Evolutionary conservation across 805 yeast species (phyloP).

Genomic region (Yamadazyma tumulicola): DNA sequence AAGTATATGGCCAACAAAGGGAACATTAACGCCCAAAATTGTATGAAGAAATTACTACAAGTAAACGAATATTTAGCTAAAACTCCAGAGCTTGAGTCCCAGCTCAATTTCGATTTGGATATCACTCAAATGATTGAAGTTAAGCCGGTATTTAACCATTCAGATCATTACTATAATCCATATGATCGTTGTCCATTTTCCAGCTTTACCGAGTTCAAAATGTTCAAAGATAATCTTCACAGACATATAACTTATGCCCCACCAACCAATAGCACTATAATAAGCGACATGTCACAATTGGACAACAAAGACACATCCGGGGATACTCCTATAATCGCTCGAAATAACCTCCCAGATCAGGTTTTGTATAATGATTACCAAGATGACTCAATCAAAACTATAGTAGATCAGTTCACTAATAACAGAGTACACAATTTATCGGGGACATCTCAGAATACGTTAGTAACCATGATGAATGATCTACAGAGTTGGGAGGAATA

Average conservation of each 20-base stretch:
- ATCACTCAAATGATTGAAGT: constrained; percentile 10
- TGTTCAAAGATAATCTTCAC: constrained; percentile 6
- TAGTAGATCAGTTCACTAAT: constrained; percentile 10
- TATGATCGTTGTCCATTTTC: constrained; percentile 11
- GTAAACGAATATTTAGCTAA: constrained; percentile 20
- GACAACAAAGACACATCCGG: too few species aligned
- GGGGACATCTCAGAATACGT: constrained; percentile 11
- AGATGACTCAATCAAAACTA: background rate
- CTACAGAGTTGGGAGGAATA: constrained; percentile 26
- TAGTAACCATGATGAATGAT: constrained; percentile 19
- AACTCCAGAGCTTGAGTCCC: constrained; percentile 22
- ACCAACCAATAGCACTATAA: background rate
- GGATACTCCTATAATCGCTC: background rate
- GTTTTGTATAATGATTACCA: background rate
- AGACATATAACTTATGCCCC: background rate
- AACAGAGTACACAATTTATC: constrained; percentile 13
- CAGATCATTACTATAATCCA: constrained; percentile 13
- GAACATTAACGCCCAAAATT: constrained; percentile 33
- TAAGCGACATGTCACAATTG: background rate
- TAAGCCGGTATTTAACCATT: constrained; percentile 5
- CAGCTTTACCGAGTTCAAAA: constrained; percentile 11
- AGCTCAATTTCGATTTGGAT: constrained; percentile 18
- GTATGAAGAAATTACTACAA: constrained; percentile 25
- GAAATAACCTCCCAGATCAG: background rate
- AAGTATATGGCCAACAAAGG: constrained; percentile 30